Conservation (phyloP, 2,329 filamentous ascomycete genomes). For the Aureobasidium mangrovei region DNA sequence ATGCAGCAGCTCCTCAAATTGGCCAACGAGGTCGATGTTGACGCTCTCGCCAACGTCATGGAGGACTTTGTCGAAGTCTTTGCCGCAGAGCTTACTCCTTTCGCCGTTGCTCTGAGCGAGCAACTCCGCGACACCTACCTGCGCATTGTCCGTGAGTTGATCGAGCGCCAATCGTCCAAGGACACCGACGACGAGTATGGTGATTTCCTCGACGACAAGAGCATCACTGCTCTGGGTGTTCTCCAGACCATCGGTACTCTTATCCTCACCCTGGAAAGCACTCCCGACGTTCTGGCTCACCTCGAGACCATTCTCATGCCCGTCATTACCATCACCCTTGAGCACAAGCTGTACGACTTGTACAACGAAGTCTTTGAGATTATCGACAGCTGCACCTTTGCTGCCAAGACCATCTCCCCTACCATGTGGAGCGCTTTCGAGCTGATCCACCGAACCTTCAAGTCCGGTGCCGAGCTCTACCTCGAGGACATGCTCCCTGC, state of each 20-base stretch:
- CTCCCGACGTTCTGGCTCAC: conserved; percentile 86
- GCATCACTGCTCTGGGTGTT: conserved; percentile 91
- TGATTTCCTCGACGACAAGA: conserved; percentile 96
- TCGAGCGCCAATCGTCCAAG: conserved; percentile 76
- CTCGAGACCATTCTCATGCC: conserved; percentile 96
- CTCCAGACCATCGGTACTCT: conserved; percentile 95
- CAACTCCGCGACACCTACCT: conserved; percentile 94
- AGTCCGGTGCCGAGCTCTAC: conserved; percentile 91
- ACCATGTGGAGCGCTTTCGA: conserved; percentile 99
- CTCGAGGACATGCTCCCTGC: conserved; percentile 98
- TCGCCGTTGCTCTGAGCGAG: conserved; percentile 90
- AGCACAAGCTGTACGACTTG: conserved; percentile 95
- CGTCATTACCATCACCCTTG: conserved; percentile 87
- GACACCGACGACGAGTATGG: conserved; percentile 72
- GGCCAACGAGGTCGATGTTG: conserved; percentile 95
- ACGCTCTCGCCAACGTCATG: conserved; percentile 97
- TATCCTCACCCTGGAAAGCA: conserved; percentile 93
- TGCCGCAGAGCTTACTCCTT: conserved; percentile 90
- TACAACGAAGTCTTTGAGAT: conserved; percentile 99
- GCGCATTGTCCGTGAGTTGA: conserved; percentile 79
- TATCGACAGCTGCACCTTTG: conserved; percentile 97
- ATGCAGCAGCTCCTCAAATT: conserved; percentile 98
- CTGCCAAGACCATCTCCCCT: conserved; percentile 86
- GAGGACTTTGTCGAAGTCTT: conserved; percentile 99
- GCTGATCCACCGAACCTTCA: conserved; percentile 93